These are phyloP conservation scores for Casuarina cunninghamiana DNA, from an alignment of 306 rosid species.

Conservation along the genomic window DNA sequence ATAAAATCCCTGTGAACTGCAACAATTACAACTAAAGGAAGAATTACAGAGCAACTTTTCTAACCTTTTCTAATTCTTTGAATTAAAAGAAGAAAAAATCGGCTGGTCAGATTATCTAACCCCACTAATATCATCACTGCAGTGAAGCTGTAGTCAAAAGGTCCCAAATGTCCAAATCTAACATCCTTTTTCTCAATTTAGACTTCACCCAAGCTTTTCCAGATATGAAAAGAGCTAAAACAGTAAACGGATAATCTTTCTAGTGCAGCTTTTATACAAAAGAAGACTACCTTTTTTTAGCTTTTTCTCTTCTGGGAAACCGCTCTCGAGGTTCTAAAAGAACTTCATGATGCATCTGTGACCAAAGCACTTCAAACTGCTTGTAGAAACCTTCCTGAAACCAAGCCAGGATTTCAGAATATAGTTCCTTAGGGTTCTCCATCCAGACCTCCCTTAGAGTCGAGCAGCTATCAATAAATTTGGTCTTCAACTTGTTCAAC, in stretches of 20 bases:
- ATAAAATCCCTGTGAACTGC: not conserved
- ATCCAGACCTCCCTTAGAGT: constrained; percentile 66
- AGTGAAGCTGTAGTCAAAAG: not conserved
- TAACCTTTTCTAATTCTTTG: not conserved
- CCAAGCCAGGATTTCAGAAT: constrained; percentile 71
- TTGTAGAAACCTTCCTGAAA: constrained; percentile 66
- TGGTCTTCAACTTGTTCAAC: constrained; percentile 43
- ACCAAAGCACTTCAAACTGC: constrained; percentile 57
- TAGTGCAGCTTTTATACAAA: constrained; percentile 17
- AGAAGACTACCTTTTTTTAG: constrained; percentile 30
- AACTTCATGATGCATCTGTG: constrained; percentile 62
- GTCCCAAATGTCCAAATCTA: not conserved
- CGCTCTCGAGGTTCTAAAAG: constrained; percentile 45
- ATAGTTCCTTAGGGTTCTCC: constrained; percentile 64
- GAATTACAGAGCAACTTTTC: not conserved
- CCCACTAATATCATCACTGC: not conserved
- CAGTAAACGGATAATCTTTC: not conserved
- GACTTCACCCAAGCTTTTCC: not conserved
- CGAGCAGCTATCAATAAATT: constrained; percentile 50
- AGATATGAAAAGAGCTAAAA: not conserved
- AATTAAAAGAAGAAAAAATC: not conserved
- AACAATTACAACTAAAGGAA: not conserved
- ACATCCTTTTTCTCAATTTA: not conserved
- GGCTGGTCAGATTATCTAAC: not conserved
- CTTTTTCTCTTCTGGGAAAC: constrained; percentile 25